A percentile compares a stretch with the other conserved stretches of the same genome.
These are phyloP conservation scores for Chlorophyllum brunneum DNA, from an alignment of 768 basidiomycete genomes.

Conservation along the genomic window DNA sequence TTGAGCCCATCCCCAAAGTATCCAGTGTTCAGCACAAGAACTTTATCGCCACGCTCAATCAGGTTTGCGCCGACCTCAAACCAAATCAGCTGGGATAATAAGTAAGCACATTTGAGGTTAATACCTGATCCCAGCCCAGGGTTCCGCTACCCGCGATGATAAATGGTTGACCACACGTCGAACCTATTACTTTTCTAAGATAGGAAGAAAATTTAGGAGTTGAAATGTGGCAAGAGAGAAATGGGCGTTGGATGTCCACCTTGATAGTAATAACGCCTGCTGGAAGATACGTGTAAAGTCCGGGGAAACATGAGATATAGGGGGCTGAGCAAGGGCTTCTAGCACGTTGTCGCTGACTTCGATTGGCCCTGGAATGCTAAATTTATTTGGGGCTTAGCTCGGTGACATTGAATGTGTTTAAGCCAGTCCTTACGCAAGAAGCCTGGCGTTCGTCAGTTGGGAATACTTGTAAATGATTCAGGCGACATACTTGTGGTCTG, in stretches of 20 bases:
- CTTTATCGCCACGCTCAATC: constrained; percentile 66
- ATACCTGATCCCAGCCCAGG: constrained; percentile 74
- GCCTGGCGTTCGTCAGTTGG: constrained; percentile 1
- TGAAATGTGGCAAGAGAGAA: background rate
- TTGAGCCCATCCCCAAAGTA: constrained; percentile 88
- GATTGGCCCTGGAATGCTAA: constrained; percentile 50
- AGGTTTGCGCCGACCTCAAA: constrained; percentile 78
- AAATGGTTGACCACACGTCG: constrained; percentile 72
- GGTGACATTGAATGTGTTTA: background rate
- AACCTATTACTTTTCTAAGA: constrained; percentile 59
- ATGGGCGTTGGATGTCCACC: constrained; percentile 39
- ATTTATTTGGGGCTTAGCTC: background rate
- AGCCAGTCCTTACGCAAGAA: constrained; percentile 2
- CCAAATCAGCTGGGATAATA: background rate
- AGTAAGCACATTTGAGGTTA: background rate
- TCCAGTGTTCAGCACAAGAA: constrained; percentile 78
- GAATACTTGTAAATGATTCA: background rate
- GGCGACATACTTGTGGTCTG: constrained; percentile 5
- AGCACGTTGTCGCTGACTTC: constrained; percentile 60
- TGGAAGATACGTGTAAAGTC: constrained; percentile 80
- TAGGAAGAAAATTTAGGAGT: background rate
- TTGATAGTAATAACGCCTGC: constrained; percentile 71
- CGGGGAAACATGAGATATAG: constrained; percentile 77
- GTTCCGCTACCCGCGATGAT: constrained; percentile 87
- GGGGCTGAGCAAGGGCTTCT: constrained; percentile 76